Conservation (phyloP, 371 early-diverging fungal genomes). For the Batkoa obscura region DNA sequence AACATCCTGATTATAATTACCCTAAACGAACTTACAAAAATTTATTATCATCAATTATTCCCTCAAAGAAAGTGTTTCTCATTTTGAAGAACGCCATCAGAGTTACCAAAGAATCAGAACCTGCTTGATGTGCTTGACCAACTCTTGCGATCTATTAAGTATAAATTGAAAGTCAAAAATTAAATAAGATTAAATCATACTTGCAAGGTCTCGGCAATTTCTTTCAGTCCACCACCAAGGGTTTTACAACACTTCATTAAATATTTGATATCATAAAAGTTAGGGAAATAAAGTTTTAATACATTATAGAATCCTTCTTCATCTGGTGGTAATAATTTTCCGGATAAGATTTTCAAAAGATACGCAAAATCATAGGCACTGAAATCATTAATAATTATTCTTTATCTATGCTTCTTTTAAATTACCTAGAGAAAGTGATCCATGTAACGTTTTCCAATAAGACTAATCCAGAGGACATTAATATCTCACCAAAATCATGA, state of each 20-base stretch:
- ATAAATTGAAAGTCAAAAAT: not conserved
- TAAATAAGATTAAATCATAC: slow-evolving; percentile 17
- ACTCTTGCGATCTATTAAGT: slow-evolving; percentile 53
- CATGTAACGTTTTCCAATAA: slow-evolving; percentile 85
- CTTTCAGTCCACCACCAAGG: slow-evolving; percentile 96
- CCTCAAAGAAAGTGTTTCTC: slow-evolving; percentile 87
- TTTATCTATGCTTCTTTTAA: not conserved
- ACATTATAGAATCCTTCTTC: slow-evolving; percentile 90
- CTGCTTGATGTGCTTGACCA: slow-evolving; percentile 99
- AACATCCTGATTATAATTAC: not conserved
- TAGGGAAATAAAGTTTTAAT: slow-evolving; percentile 88
- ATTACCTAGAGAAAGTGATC: slow-evolving; percentile 96
- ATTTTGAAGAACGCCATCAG: slow-evolving; percentile 92
- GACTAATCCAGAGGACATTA: slow-evolving; percentile 95
- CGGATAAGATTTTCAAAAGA: slow-evolving; percentile 88
- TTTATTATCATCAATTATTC: slow-evolving; percentile 81
- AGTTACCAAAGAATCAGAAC: slow-evolving; percentile 95
- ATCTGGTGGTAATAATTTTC: slow-evolving; percentile 77
- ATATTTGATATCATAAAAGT: slow-evolving; percentile 98
- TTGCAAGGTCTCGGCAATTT: slow-evolving; percentile 93
- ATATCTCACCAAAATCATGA: slow-evolving; percentile 90
- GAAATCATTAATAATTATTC: slow-evolving; percentile 3
- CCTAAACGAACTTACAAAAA: slow-evolving; percentile 30
- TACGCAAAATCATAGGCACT: slow-evolving; percentile 99
- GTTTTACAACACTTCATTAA: slow-evolving; percentile 92